Conservation (phyloP, 768 basidiomycete species). For the Leucosporidium yakuticum region DNA sequence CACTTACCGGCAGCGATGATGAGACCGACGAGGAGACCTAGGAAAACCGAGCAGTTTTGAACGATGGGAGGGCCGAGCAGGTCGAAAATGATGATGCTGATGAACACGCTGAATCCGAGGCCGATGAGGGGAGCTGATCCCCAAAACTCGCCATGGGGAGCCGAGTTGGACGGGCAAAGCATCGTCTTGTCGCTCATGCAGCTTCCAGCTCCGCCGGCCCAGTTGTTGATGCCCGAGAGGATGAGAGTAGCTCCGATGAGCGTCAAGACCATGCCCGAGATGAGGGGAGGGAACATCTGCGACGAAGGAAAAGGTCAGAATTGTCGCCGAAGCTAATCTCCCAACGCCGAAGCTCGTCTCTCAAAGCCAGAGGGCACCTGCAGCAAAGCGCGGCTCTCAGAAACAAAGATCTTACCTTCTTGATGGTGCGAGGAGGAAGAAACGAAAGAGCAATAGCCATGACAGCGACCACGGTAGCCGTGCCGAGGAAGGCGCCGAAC, state of each 20-base stretch:
- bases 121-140: constrained; percentile 6
- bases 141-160: constrained; percentile 61
- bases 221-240: constrained; percentile 64
- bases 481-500: constrained; percentile 37
- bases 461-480: constrained; percentile 26
- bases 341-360: no score
- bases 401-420: constrained; percentile 14
- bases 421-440: constrained; percentile 32
- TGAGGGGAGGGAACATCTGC: constrained; percentile 64
- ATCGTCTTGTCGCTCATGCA: constrained; percentile 47
- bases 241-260: constrained; percentile 72
- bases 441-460: constrained; percentile 35
- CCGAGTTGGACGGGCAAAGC: constrained; percentile 54
- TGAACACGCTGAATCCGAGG: constrained; percentile 9
- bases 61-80: constrained; percentile 77
- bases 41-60: constrained; percentile 51
- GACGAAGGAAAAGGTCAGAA: constrained; percentile 1
- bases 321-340: no score
- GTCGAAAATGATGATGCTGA: constrained; percentile 62
- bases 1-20: constrained; percentile 56
- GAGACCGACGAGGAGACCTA: constrained; percentile 54
- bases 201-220: constrained; percentile 75
- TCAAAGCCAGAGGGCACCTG: no score
- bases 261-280: constrained; percentile 72
- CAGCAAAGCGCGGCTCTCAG: no score